A percentile compares a stretch with the other conserved stretches of the same genome.
phyloP scores from a whole-genome alignment of 2,329 filamentous ascomycete species.

The Colletotrichum sidae region DNA sequence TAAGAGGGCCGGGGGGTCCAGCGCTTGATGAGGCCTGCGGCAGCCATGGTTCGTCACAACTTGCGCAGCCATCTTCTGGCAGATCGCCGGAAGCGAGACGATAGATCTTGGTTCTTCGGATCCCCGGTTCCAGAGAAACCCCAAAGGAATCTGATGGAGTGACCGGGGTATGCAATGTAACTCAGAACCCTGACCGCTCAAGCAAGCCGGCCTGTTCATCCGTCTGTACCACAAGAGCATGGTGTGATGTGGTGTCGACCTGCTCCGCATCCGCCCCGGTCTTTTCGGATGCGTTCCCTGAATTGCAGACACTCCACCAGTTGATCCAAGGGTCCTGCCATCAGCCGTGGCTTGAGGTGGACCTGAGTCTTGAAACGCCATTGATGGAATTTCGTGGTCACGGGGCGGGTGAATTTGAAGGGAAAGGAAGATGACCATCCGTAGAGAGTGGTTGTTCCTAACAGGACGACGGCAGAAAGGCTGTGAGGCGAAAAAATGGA shows the following conservation, averaged over 20 bases:
- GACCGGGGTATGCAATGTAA: constrained; percentile 16
- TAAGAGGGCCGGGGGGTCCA: not conserved
- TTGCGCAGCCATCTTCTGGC: not conserved
- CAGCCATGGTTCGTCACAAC: not conserved
- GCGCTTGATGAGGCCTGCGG: not conserved
- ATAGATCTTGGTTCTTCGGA: constrained; percentile 20
- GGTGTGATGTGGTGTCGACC: constrained; percentile 7
- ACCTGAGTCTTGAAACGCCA: constrained; percentile 1
- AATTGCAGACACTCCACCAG: constrained; percentile 16
- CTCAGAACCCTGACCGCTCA: constrained; percentile 3
- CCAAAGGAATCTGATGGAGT: not conserved
- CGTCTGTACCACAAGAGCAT: not conserved
- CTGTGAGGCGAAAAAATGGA: not conserved
- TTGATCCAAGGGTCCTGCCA: constrained; percentile 23
- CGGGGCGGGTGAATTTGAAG: constrained; percentile 14
- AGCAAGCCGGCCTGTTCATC: not conserved
- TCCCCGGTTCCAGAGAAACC: not conserved
- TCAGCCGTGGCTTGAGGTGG: not conserved
- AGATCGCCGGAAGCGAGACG: constrained; percentile 16
- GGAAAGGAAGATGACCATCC: constrained; percentile 30
- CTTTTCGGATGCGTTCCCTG: constrained; percentile 11
- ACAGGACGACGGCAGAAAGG: not conserved
- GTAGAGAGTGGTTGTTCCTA: constrained; percentile 6
- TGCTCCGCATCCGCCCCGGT: constrained; percentile 10
- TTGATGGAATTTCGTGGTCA: constrained; percentile 30